A percentile compares a stretch with the other conserved stretches of the same genome.
These are phyloP conservation scores for Lipomyces oligophaga DNA, from an alignment of 805 yeast genomes.

Conservation along the genomic window DNA sequence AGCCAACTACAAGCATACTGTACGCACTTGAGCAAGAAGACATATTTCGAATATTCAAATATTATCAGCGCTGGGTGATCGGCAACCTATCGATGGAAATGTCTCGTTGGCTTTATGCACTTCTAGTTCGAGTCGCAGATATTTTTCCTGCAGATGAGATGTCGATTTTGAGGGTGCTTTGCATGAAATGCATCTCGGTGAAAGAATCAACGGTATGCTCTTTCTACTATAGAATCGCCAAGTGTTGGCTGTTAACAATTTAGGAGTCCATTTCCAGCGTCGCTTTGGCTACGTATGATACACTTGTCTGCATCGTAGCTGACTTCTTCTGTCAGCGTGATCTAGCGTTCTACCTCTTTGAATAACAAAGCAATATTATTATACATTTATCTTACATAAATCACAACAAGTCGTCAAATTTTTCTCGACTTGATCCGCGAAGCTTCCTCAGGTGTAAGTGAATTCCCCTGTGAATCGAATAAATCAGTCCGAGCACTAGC, in stretches of 20 bases:
- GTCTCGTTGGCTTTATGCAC: slow-evolving; percentile 43
- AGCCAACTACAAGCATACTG: slow-evolving; percentile 37
- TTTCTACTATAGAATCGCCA: too few relatives aligned
- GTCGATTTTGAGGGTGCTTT: slow-evolving; percentile 43
- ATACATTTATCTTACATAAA: slow-evolving; percentile 1
- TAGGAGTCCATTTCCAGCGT: slow-evolving; percentile 21
- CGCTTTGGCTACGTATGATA: slow-evolving; percentile 28
- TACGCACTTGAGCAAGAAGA: slow-evolving; percentile 40
- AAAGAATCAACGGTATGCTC: slow-evolving; percentile 19
- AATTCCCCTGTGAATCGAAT: slow-evolving; percentile 29
- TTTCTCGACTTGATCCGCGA: slow-evolving; percentile 25
- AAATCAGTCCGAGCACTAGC: slow-evolving; percentile 36
- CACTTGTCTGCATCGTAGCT: slow-evolving; percentile 29
- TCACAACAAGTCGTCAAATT: not conserved
- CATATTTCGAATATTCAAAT: slow-evolving; percentile 41
- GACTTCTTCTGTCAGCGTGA: slow-evolving; percentile 29
- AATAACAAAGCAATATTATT: not conserved
- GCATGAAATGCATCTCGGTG: slow-evolving; percentile 36
- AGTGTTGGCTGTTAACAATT: not conserved
- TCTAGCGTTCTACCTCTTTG: slow-evolving; percentile 20
- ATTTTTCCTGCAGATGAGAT: slow-evolving; percentile 41
- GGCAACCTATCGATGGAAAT: slow-evolving; percentile 34
- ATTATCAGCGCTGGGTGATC: slow-evolving; percentile 44
- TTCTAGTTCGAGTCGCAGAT: slow-evolving; percentile 42
- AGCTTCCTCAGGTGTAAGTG: slow-evolving; percentile 27